A percentile compares a stretch with the other conserved stretches of the same genome.
Evolutionary conservation across 495 filamentous ascomycete species (phyloP).

Genomic region (Penicillium egyptiacum): DNA sequence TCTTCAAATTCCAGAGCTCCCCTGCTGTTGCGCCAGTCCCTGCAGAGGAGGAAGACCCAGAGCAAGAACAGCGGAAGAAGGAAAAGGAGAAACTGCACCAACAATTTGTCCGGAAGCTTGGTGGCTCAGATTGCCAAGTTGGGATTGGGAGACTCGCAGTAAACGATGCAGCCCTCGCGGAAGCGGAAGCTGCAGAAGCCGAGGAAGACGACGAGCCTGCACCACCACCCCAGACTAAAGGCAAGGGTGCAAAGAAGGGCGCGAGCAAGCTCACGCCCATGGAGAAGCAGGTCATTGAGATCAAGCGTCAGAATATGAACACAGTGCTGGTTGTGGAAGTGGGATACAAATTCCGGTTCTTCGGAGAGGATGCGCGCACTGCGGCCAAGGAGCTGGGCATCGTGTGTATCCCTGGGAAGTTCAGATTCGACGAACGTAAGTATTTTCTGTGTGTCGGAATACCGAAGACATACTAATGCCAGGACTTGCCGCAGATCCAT

Average conservation of each 20-base stretch:
- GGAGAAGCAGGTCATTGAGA: conserved; percentile 89
- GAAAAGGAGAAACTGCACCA: conserved; percentile 73
- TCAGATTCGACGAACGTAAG: conserved; percentile 87
- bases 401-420: conserved; percentile 94
- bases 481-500: conserved; percentile 54
- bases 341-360: conserved; percentile 97
- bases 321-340: conserved; percentile 89
- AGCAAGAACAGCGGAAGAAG: conserved; percentile 45
- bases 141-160: conserved; percentile 61
- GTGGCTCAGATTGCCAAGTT: conserved; percentile 75
- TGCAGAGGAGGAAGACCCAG: conserved; percentile 41
- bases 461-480: conserved; percentile 4
- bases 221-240: conserved; percentile 54
- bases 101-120: conserved; percentile 87
- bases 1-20: conserved; percentile 45
- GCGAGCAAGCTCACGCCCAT: conserved; percentile 83
- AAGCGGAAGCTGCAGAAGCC: conserved; percentile 46
- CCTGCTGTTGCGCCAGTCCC: conserved; percentile 19
- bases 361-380: conserved; percentile 91
- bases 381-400: conserved; percentile 92
- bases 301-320: conserved; percentile 89
- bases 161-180: conserved; percentile 54
- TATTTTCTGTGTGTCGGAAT: conserved; percentile 7
- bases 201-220: conserved; percentile 57
- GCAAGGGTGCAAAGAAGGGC: conserved; percentile 60